Evolutionary conservation across 2,329 filamentous ascomycete species (phyloP), one percentile per base, ranked within the genome.

Genomic region (Monilinia laxa): DNA sequence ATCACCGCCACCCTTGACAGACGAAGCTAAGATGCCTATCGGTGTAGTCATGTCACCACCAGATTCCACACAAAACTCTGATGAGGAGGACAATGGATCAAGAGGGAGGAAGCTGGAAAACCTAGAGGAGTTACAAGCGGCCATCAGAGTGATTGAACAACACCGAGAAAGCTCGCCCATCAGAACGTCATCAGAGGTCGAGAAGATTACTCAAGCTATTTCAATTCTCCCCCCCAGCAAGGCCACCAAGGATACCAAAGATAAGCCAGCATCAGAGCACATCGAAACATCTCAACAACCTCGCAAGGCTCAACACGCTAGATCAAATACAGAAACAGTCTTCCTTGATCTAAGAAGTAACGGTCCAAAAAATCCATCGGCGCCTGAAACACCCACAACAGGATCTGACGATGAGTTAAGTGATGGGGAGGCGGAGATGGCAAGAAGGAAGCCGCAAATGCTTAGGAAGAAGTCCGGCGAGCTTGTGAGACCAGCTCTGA

Each of bases 401-500:
- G 78, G 76, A 11, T 87, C 86, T 0, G 87, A 89, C 59, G 88
- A 89, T 16, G 71, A 70, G 3, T 42, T 71, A 42, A 84, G 84
- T 56, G 83, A 86, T 68, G 75, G 85, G 79, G 71, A 89, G 84
- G 77, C 75, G 80, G 87, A 77, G 80, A 89, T 66, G 73, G 84
- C 68, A 78, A 76, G 76, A 70, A 83, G 81, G 73, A 96, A 95
- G 80, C 93, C 93, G n/a, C 88, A 88, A 64, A 96, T 98, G 87
- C 88, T 99, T 14, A 89, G 95, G 74, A 99, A 99, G 82, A 99
- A 99, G 84, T 98, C 95, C 51, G 95, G 95, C 45, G 95, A 99
- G 80, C 84, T 99, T 47, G 95, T 99, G 67, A 89, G 95, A 73
- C 95, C 95, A 16, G 95, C 95, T 25, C 85, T 99, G 62, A 88